These are phyloP conservation scores for Kappamyces sp. DNA, from an alignment of 192 early-diverging fungal genomes.

Conservation along the genomic window DNA sequence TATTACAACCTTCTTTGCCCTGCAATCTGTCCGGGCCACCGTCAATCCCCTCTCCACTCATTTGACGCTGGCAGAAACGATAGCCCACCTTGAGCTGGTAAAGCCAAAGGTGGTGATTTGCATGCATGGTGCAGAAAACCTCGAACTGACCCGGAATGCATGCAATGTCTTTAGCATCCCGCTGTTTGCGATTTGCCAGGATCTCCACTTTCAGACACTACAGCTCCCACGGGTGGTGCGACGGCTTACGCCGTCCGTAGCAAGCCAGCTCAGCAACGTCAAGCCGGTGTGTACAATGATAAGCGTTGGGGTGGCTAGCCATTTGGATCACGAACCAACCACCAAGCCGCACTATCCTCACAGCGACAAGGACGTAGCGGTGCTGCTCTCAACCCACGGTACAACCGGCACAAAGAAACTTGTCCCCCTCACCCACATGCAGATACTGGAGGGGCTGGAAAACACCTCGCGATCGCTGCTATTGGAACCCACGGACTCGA, in stretches of 20 bases:
- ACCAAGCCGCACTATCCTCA: slow-evolving; percentile 21
- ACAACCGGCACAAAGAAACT: slow-evolving; percentile 73
- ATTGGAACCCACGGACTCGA: slow-evolving; percentile 51
- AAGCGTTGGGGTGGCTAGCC: not conserved
- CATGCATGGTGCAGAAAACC: slow-evolving; percentile 42
- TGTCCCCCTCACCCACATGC: slow-evolving; percentile 76
- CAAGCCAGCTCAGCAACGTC: not conserved
- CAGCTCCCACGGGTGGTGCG: slow-evolving; percentile 20
- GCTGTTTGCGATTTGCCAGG: slow-evolving; percentile 56
- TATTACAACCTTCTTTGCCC: slow-evolving; percentile 62
- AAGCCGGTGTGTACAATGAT: slow-evolving; percentile 1
- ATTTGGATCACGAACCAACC: slow-evolving; percentile 1
- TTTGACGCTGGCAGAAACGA: slow-evolving; percentile 63
- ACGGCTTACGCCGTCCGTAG: slow-evolving; percentile 13
- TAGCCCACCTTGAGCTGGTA: slow-evolving; percentile 73
- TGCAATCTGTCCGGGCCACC: slow-evolving; percentile 50
- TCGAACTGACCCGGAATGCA: slow-evolving; percentile 51
- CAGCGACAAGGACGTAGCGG: slow-evolving; percentile 53
- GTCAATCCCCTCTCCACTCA: slow-evolving; percentile 70
- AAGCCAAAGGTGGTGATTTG: slow-evolving; percentile 56
- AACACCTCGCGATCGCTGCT: slow-evolving; percentile 71
- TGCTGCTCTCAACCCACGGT: slow-evolving; percentile 76
- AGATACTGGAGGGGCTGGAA: slow-evolving; percentile 62
- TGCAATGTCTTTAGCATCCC: slow-evolving; percentile 42
- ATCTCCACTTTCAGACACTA: slow-evolving; percentile 23